Evolutionary conservation across 257 asterid species (phyloP).

Genomic region (Eustoma russellianum): DNA sequence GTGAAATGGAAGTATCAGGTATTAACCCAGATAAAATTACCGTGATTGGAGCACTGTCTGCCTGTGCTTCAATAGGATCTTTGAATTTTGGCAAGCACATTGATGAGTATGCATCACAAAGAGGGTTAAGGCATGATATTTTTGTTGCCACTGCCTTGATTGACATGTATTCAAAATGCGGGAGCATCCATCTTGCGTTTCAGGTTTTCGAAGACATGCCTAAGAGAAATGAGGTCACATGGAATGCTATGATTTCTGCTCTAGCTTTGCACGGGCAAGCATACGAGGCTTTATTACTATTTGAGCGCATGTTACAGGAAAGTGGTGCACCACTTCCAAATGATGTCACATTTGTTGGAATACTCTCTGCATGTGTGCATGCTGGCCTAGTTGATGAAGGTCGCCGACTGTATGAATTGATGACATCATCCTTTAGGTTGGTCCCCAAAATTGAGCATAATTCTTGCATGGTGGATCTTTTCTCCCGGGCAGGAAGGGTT

Average conservation of each 20-base stretch:
- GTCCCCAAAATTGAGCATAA: conserved; percentile 80
- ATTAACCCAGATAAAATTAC: conserved; percentile 64
- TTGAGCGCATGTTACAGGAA: conserved; percentile 49
- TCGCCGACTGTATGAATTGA: conserved; percentile 31
- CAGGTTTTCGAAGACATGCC: conserved; percentile 60
- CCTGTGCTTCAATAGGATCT: conserved; percentile 84
- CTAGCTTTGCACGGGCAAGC: conserved; percentile 75
- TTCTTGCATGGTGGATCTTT: conserved; percentile 89
- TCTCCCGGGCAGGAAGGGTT: conserved; percentile 77
- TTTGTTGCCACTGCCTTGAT: conserved; percentile 73
- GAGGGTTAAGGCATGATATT: conserved; percentile 39
- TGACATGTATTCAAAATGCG: conserved; percentile 91
- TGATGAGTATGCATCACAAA: conserved; percentile 51
- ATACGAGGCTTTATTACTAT: conserved; percentile 55
- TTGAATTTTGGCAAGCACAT: conserved; percentile 57
- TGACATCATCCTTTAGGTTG: conserved; percentile 55
- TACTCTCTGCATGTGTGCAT: conserved; percentile 88
- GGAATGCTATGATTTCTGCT: conserved; percentile 90
- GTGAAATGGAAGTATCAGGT: conserved; percentile 55
- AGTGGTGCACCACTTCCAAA: conserved; percentile 36
- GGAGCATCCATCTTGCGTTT: conserved; percentile 54
- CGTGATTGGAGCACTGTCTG: conserved; percentile 66
- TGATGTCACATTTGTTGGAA: conserved; percentile 64
- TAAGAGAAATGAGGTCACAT: conserved; percentile 59
- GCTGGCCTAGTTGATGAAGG: conserved; percentile 84